phyloP scores from a whole-genome alignment of 2,329 filamentous ascomycete species.

The Orbilia blumenaviensis region DNA sequence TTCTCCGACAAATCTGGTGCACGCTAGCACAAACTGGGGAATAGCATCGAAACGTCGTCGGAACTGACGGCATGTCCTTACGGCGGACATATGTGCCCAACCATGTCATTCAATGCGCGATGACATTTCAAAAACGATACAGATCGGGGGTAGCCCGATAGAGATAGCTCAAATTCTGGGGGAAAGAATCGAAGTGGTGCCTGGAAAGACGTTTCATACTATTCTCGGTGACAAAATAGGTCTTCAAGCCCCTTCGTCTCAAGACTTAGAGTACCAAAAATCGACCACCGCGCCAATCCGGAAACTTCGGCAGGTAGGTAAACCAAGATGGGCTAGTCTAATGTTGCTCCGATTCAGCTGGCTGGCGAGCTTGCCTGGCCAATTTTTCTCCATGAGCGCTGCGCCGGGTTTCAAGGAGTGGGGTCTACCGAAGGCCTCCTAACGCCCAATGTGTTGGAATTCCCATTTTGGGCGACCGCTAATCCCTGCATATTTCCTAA shows the following conservation, averaged over 20 bases:
- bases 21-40: constrained; percentile 26
- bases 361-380: neutral
- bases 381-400: neutral
- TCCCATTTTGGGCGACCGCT: constrained; percentile 3
- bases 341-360: constrained; percentile 24
- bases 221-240: constrained; percentile 24
- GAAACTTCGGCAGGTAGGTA: neutral
- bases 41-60: constrained; percentile 5
- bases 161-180: neutral
- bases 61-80: neutral
- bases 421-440: neutral
- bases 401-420: constrained; percentile 45
- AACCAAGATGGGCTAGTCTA: constrained; percentile 34
- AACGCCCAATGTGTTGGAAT: constrained; percentile 36
- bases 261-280: constrained; percentile 17
- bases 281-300: constrained; percentile 24
- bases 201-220: constrained; percentile 38
- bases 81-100: no score
- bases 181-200: constrained; percentile 6
- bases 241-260: constrained; percentile 32
- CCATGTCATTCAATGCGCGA: neutral
- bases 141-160: neutral
- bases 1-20: constrained; percentile 42
- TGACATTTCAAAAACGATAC: neutral
- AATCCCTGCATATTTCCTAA: neutral